Evolutionary conservation across 2,329 filamentous ascomycete genomes (phyloP).

Genomic region (Seiridium cupressi): DNA sequence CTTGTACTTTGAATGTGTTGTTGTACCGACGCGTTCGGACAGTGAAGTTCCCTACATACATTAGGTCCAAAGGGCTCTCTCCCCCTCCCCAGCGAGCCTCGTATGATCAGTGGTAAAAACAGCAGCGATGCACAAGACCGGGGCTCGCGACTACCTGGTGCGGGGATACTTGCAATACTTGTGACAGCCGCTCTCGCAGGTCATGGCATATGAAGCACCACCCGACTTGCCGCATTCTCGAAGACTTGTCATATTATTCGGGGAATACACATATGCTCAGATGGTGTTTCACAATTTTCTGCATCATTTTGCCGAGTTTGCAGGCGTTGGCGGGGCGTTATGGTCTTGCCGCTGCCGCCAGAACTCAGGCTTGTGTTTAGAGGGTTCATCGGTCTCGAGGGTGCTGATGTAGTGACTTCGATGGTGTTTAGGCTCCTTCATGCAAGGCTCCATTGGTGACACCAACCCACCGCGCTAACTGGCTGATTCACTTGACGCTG

Average conservation of each 20-base stretch:
- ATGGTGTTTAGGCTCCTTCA: conserved; percentile 6
- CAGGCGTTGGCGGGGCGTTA: neutral
- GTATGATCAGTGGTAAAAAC: conserved; percentile 8
- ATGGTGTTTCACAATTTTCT: neutral
- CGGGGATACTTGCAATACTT: neutral
- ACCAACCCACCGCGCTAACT: conserved; percentile 3
- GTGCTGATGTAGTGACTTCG: conserved; percentile 5
- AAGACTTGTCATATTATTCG: neutral
- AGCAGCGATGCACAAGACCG: conserved; percentile 11
- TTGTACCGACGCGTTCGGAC: neutral
- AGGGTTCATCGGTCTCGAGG: conserved; percentile 5
- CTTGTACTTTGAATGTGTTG: neutral
- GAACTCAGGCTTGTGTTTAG: conserved; percentile 4
- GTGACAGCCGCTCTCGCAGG: neutral
- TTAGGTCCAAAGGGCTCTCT: neutral
- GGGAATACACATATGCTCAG: neutral
- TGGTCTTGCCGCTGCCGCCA: neutral
- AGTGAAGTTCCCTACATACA: neutral
- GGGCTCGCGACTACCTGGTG: conserved; percentile 8
- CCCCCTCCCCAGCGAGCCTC: neutral
- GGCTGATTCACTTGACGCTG: conserved; percentile 6
- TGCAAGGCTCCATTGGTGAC: conserved; percentile 8
- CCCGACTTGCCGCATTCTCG: neutral
- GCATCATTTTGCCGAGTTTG: neutral
- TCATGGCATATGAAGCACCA: neutral